Evolutionary conservation across 2,329 filamentous ascomycete genomes (phyloP).

Genomic region (Clonostachys rosea): DNA sequence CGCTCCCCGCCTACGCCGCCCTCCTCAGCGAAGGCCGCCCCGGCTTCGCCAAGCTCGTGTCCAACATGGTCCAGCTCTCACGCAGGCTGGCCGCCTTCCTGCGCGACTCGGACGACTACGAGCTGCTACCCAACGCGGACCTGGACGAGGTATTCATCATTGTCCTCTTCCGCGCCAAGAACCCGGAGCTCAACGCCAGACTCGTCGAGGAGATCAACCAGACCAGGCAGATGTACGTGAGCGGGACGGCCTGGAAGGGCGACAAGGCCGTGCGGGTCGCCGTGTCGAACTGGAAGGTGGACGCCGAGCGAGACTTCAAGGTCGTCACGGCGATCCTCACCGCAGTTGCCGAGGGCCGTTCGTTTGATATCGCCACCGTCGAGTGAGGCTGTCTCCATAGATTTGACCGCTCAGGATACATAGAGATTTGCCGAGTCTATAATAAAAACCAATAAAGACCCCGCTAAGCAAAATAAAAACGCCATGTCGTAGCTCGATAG

Average conservation of each 20-base stretch:
- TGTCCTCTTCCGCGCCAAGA: constrained; percentile 72
- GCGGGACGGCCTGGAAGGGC: constrained; percentile 74
- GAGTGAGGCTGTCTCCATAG: too few relatives aligned
- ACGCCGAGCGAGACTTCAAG: constrained; percentile 60
- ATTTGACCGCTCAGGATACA: too few relatives aligned
- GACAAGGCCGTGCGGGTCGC: constrained; percentile 75
- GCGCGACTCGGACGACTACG: constrained; percentile 54
- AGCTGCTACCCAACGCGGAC: constrained; percentile 53
- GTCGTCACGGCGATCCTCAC: constrained; percentile 62
- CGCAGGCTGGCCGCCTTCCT: constrained; percentile 63
- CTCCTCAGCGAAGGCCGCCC: constrained; percentile 67
- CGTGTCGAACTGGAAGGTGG: constrained; percentile 78
- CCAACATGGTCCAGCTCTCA: constrained; percentile 67
- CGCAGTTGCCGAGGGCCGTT: constrained; percentile 30
- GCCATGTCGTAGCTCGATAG: too few relatives aligned
- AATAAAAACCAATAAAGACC: too few relatives aligned
- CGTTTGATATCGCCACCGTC: constrained; percentile 11
- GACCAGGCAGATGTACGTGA: constrained; percentile 73
- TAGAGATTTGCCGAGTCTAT: too few relatives aligned
- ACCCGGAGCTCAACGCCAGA: constrained; percentile 54
- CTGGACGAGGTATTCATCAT: constrained; percentile 54
- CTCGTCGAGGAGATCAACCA: constrained; percentile 72
- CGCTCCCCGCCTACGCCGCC: constrained; percentile 82
- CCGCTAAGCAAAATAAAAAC: too few relatives aligned
- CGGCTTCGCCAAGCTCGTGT: constrained; percentile 66